Percentiles rank a stretch among this genome's conserved stretches.
Evolutionary conservation across 352 stramenopile genomes (phyloP).

Genomic region (Phytophthora colocasiae): DNA sequence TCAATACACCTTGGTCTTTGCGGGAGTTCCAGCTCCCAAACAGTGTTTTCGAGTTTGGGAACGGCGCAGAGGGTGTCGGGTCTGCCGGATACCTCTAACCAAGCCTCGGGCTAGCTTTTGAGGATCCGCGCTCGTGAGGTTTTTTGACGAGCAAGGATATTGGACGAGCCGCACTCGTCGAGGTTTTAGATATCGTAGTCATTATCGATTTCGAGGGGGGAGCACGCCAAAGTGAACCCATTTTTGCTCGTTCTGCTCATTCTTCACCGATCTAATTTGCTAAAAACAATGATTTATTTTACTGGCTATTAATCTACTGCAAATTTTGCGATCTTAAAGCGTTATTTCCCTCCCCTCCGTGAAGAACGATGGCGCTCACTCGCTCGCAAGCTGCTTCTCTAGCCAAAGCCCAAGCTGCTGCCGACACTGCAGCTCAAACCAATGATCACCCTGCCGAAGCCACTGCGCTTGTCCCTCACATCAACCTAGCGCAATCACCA

Average conservation of each 20-base stretch:
- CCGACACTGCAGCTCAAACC: neutral
- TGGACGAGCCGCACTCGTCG: neutral
- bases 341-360: neutral
- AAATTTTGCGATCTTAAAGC: no score
- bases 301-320: neutral
- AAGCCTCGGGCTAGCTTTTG: neutral
- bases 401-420: no score
- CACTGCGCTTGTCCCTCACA: neutral
- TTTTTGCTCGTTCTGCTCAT: neutral
- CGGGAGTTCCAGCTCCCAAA: no score
- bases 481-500: neutral
- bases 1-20: no score
- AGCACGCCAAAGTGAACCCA: no score
- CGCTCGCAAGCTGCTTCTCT: neutral
- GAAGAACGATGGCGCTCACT: slow-evolving; percentile 2
- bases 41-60: no score
- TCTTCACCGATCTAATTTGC: slow-evolving; percentile 3
- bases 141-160: slow-evolving; percentile 1
- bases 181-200: slow-evolving; percentile 3
- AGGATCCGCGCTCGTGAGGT: slow-evolving; percentile 3
- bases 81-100: no score
- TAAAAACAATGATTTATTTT: slow-evolving; percentile 3
- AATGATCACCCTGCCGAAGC: neutral
- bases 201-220: neutral
- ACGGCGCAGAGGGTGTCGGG: no score